These are phyloP conservation scores for Lentinula sp. DNA, from an alignment of 768 basidiomycete genomes.

Conservation along the genomic window DNA sequence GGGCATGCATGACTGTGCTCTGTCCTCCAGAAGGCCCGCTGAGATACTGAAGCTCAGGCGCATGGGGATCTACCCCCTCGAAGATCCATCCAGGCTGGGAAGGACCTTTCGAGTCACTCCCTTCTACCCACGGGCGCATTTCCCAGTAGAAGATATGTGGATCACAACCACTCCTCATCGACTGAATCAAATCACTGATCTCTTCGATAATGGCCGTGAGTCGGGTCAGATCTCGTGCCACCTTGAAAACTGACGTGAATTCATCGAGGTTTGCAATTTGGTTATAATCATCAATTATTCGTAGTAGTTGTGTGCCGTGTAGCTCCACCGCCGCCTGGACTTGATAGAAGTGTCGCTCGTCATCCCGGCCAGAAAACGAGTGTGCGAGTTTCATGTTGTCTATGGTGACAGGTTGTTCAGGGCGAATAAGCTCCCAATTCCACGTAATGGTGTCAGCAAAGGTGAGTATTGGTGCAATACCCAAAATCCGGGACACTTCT, in stretches of 20 bases:
- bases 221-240: constrained; percentile 65
- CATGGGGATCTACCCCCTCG: constrained; percentile 56
- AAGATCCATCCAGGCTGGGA: constrained; percentile 61
- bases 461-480: constrained; percentile 90
- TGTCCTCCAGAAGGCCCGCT: constrained; percentile 94
- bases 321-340: constrained; percentile 82
- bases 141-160: constrained; percentile 87
- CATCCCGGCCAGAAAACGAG: constrained; percentile 78
- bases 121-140: constrained; percentile 90
- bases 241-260: constrained; percentile 55
- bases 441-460: constrained; percentile 96
- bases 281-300: constrained; percentile 82
- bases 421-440: constrained; percentile 71
- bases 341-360: constrained; percentile 83
- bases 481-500: constrained; percentile 65
- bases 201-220: constrained; percentile 68
- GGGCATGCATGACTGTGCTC: constrained; percentile 82
- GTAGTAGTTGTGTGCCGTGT: constrained; percentile 79
- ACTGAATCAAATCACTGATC: constrained; percentile 63
- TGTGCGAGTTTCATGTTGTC: constrained; percentile 73
- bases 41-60: constrained; percentile 50
- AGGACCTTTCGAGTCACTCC: constrained; percentile 59
- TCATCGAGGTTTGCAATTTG: constrained; percentile 66
- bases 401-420: constrained; percentile 50
- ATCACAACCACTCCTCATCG: constrained; percentile 66